Percentiles rank a stretch among this genome's conserved stretches.
phyloP scores from a whole-genome alignment of 176 grass and related monocot genomes.

The Paspalum notatum region DNA sequence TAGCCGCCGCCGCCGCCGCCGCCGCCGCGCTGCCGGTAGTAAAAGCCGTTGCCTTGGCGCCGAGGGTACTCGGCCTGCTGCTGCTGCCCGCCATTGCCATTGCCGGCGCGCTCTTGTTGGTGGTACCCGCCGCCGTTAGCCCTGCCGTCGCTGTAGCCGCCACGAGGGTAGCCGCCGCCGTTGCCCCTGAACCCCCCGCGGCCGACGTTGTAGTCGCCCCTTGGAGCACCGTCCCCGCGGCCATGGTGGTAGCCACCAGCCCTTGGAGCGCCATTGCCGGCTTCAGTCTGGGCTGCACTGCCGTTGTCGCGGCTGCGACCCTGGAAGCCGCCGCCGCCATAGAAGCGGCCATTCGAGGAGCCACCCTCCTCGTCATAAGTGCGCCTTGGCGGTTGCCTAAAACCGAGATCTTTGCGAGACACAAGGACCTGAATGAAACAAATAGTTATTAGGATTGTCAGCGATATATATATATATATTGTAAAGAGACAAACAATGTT shows the following conservation, averaged over 20 bases:
- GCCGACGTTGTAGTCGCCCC: not conserved
- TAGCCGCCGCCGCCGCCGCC: not conserved
- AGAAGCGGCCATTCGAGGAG: not conserved
- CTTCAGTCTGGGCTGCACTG: not conserved
- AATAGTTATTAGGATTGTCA: too few species aligned
- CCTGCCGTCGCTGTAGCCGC: not conserved
- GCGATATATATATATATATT: too few species aligned
- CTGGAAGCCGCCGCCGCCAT: conserved; percentile 13
- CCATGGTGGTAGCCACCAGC: not conserved
- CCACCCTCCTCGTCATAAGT: not conserved
- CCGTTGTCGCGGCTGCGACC: conserved; percentile 7
- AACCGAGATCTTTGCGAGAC: not conserved
- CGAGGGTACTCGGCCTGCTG: not conserved
- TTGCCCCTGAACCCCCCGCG: not conserved
- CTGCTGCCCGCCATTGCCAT: not conserved
- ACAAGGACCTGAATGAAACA: conserved; percentile 22
- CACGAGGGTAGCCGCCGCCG: too few species aligned
- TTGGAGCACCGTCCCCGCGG: not conserved
- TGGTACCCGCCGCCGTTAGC: not conserved
- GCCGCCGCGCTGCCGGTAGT: not conserved
- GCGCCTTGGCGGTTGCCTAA: not conserved
- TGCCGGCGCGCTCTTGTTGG: not conserved
- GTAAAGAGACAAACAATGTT: too few species aligned
- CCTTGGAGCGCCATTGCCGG: not conserved
- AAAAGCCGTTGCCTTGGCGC: not conserved